These are phyloP conservation scores for Lolium perenne DNA, from an alignment of 176 grass and related monocot species.

Conservation along the genomic window DNA sequence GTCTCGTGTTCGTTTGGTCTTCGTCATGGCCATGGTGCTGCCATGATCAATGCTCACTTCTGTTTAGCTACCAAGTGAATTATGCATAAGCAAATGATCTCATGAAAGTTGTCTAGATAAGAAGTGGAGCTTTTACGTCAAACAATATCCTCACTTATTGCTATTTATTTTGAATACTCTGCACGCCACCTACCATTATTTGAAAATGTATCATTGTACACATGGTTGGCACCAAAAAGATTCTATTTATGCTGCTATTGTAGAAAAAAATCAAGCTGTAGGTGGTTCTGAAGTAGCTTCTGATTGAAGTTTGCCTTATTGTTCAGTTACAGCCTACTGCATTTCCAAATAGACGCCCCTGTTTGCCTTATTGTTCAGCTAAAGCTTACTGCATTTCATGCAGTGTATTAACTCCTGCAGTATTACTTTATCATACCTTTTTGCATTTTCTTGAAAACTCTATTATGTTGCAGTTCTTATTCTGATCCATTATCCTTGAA, in stretches of 20 bases:
- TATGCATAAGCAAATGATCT: not conserved
- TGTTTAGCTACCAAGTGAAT: not conserved
- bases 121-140: not conserved
- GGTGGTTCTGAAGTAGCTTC: not conserved
- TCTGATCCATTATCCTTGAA: not conserved
- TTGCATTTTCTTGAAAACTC: not conserved
- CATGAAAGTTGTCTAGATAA: not conserved
- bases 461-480: not conserved
- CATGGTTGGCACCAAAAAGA: not conserved
- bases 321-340: not conserved
- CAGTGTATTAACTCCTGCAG: not conserved
- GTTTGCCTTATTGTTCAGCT: slow-evolving; percentile 13
- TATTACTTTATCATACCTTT: not conserved
- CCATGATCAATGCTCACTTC: not conserved
- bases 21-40: not conserved
- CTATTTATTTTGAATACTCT: not conserved
- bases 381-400: not conserved
- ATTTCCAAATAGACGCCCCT: not conserved
- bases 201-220: not conserved
- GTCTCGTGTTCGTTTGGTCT: not conserved
- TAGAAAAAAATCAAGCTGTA: not conserved
- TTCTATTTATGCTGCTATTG: not conserved
- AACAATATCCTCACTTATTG: not conserved
- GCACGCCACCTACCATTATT: not conserved
- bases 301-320: not conserved